These are phyloP conservation scores for Fusarium sp. DNA, from an alignment of 2,329 filamentous ascomycete species.

Conservation along the genomic window DNA sequence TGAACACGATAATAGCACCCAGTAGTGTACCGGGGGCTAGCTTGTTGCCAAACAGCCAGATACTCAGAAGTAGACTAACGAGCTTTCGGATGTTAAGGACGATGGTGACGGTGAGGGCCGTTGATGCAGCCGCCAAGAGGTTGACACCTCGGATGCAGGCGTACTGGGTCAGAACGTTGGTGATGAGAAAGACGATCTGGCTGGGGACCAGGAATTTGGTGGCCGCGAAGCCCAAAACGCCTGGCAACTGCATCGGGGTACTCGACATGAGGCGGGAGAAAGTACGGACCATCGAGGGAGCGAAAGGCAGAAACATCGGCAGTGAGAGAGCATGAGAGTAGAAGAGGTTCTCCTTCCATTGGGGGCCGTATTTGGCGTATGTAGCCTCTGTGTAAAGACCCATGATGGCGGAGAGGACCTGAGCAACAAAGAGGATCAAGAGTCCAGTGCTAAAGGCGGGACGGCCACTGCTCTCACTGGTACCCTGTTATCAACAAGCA, in stretches of 20 bases:
- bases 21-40: constrained; percentile 82
- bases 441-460: constrained; percentile 75
- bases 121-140: constrained; percentile 88
- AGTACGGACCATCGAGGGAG: constrained; percentile 75
- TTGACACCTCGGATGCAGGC: constrained; percentile 97
- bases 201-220: constrained; percentile 65
- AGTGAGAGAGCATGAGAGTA: constrained; percentile 87
- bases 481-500: constrained; percentile 26
- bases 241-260: constrained; percentile 64
- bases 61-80: constrained; percentile 90
- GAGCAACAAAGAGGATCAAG: constrained; percentile 85
- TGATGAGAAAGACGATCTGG: constrained; percentile 78
- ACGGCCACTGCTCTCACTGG: constrained; percentile 36
- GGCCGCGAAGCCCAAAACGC: constrained; percentile 35
- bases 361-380: constrained; percentile 86
- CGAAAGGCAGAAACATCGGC: constrained; percentile 81
- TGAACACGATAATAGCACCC: constrained; percentile 89
- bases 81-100: constrained; percentile 96
- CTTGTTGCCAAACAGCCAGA: constrained; percentile 93
- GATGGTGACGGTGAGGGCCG: constrained; percentile 95
- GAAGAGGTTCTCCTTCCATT: constrained; percentile 97
- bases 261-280: constrained; percentile 75
- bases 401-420: constrained; percentile 93
- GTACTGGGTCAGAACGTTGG: constrained; percentile 92
- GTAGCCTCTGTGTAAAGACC: constrained; percentile 94